Base-by-base conservation (phyloP, 2,329 filamentous ascomycete species). In the Talaromyces sp. region DNA sequence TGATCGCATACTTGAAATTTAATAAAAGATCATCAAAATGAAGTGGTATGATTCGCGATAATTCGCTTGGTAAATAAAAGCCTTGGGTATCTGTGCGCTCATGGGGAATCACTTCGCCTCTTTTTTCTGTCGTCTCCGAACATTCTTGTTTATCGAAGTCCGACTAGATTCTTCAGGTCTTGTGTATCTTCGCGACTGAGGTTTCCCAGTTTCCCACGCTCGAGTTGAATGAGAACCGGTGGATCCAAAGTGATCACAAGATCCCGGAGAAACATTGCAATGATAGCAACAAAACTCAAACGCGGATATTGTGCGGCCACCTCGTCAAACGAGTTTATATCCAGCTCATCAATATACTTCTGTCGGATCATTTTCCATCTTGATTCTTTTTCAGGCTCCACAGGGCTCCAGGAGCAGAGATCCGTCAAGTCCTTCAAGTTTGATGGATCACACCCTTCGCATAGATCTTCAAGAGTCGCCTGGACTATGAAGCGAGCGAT, bases 141-240 rank as follows among this genome's bases (percentile, higher is more conserved):
- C 24, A 9, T 27, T 27, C 24, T 27, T 9, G 24, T 27, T 56
- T 42, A 62, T 47, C 49, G 52, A 20, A 65, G 35, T 17, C 68
- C 69, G 32, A 67, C 52, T 11, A 56, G 63, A 29, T 57, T 49
- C 37, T 75, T 66, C 24, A 80, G 67, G 11, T 58, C 58, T 24
- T 61, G 50, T 10, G 74, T 78, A 49, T 78, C 68, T 20, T 57
- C 61, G n/a, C 54, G 52, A 19, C 68, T 72, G 54, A 79, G 60
- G 9, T 70, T 71, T 14, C 67, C 62, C 7, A 80, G 61, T 60
- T 73, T 66, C 1, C 80, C 79, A 22, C 70, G 71, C 56, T 84
- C 81, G 3, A 84, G 68, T 56, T 84, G 81, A 1, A 76, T 61
- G 1, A 84, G 71, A 17, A 83, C 69, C 0, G 82, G 82, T 29